Conservation (phyloP, 2,329 filamentous ascomycete genomes). For the Penicillium sp. region DNA sequence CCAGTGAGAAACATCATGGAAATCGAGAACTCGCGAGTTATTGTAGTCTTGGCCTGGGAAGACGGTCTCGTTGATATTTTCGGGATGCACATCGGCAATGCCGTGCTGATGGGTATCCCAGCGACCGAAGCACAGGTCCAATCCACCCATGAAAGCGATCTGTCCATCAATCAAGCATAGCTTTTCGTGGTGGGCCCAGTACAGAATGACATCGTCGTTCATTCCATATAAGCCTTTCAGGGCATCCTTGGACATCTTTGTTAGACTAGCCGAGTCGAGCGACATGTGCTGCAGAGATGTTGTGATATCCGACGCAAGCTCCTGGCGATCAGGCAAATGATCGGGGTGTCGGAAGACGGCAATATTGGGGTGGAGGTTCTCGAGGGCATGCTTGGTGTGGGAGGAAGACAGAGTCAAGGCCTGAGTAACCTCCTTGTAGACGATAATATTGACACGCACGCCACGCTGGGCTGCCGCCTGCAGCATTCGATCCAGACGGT, state of each 20-base stretch:
- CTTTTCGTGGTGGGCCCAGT: constrained; percentile 94
- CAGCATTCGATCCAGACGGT: constrained; percentile 80
- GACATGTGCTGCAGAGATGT: constrained; percentile 57
- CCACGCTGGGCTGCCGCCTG: constrained; percentile 78
- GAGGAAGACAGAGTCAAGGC: constrained; percentile 69
- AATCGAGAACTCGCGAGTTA: constrained; percentile 81
- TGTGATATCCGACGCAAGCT: constrained; percentile 59
- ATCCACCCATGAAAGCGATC: constrained; percentile 83
- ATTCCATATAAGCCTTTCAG: constrained; percentile 79
- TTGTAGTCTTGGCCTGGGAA: constrained; percentile 94
- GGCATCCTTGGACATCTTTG: constrained; percentile 68
- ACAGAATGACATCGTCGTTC: constrained; percentile 75
- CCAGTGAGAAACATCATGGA: constrained; percentile 73
- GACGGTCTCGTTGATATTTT: constrained; percentile 69
- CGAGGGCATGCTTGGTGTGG: constrained; percentile 77
- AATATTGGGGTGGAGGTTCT: constrained; percentile 78
- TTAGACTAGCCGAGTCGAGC: constrained; percentile 54
- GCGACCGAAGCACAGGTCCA: constrained; percentile 83
- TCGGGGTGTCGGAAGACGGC: constrained; percentile 88
- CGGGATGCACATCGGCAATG: constrained; percentile 79
- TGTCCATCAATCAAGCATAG: constrained; percentile 77
- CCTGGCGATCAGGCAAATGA: constrained; percentile 72
- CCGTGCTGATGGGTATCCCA: constrained; percentile 87
- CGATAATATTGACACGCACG: constrained; percentile 79
- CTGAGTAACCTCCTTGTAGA: constrained; percentile 87